These are phyloP conservation scores for Colletotrichum eleusines DNA, from an alignment of 2,329 filamentous ascomycete species.

Conservation along the genomic window DNA sequence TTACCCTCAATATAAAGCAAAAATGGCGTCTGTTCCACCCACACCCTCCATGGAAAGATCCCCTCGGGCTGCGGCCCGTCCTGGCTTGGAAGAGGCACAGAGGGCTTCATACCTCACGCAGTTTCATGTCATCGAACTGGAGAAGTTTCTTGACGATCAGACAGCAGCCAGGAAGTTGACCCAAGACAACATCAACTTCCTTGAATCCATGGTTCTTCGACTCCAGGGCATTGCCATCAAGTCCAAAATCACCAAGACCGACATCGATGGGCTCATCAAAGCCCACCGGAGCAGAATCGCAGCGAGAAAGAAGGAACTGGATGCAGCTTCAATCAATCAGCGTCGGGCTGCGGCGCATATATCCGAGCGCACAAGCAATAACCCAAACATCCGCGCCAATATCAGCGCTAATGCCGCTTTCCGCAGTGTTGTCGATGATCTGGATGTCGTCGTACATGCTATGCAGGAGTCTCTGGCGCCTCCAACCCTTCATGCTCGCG, in stretches of 20 bases:
- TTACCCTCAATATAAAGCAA: too few species aligned
- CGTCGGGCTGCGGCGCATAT: not conserved
- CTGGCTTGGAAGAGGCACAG: not conserved
- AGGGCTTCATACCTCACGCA: not conserved
- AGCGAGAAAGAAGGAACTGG: not conserved
- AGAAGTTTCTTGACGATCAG: not conserved
- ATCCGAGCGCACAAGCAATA: not conserved
- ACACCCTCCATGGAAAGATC: not conserved
- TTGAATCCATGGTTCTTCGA: not conserved
- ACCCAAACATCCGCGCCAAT: not conserved
- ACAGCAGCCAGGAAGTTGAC: too few species aligned
- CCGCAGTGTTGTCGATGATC: not conserved
- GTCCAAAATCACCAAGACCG: not conserved
- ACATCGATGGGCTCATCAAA: not conserved
- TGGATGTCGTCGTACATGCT: not conserved
- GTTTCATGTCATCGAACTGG: not conserved
- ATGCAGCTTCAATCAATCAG: not conserved
- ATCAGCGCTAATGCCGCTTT: not conserved
- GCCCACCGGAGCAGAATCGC: not conserved
- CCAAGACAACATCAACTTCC: not conserved
- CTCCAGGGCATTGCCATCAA: not conserved
- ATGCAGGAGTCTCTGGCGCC: not conserved
- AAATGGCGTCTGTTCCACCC: not conserved
- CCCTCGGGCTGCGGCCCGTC: not conserved
- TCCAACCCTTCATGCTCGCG: not conserved